Evolutionary conservation across 2,329 filamentous ascomycete species (phyloP).

Genomic region (Pestalotiopsis sp.): DNA sequence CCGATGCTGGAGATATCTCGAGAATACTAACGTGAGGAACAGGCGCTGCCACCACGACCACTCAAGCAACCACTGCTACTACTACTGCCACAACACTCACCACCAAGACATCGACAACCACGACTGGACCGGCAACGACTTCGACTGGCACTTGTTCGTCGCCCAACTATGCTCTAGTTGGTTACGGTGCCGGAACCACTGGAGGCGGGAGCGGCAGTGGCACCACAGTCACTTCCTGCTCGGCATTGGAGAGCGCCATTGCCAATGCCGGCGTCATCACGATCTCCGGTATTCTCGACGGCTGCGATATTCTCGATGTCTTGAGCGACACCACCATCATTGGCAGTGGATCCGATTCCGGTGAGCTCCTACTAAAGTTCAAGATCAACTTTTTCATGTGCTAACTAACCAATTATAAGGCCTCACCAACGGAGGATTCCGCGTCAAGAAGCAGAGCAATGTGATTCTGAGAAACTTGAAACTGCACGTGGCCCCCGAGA

Average conservation of each 20-base stretch:
- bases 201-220: slow-evolving; percentile 47
- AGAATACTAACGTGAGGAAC: neutral
- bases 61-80: slow-evolving; percentile 1
- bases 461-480: slow-evolving; percentile 61
- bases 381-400: slow-evolving; percentile 8
- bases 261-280: slow-evolving; percentile 44
- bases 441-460: slow-evolving; percentile 49
- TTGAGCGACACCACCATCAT: slow-evolving; percentile 53
- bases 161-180: slow-evolving; percentile 28
- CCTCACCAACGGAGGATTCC: slow-evolving; percentile 48
- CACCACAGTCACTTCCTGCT: slow-evolving; percentile 47
- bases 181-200: slow-evolving; percentile 42
- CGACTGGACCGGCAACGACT: slow-evolving; percentile 16
- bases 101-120: slow-evolving; percentile 20
- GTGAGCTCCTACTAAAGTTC: slow-evolving; percentile 18
- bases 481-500: slow-evolving; percentile 48
- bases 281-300: slow-evolving; percentile 46
- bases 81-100: slow-evolving; percentile 17
- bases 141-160: slow-evolving; percentile 18
- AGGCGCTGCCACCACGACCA: neutral
- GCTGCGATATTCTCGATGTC: slow-evolving; percentile 45
- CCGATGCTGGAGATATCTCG: neutral
- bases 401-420: slow-evolving; percentile 20
- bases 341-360: slow-evolving; percentile 47
- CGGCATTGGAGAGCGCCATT: slow-evolving; percentile 40